phyloP scores from a whole-genome alignment of 2,329 filamentous ascomycete genomes.

The Blumeria graminis region DNA sequence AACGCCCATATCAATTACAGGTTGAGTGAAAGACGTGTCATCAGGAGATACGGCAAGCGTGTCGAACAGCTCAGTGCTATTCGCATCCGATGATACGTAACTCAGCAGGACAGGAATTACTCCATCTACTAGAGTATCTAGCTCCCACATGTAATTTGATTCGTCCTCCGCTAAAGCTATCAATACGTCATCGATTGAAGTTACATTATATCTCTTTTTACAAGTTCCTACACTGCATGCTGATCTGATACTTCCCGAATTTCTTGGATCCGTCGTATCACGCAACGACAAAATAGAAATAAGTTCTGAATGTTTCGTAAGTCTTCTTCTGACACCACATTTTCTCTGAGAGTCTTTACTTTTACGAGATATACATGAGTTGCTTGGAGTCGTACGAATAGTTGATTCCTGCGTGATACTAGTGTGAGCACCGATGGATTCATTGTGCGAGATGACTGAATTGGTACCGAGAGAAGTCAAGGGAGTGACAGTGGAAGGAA shows the following conservation, averaged over 20 bases:
- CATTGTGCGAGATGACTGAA: conserved; percentile 3
- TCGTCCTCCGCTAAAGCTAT: conserved; percentile 66
- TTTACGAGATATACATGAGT: conserved; percentile 11
- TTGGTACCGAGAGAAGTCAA: conserved; percentile 9
- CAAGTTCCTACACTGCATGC: conserved; percentile 56
- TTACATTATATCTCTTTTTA: conserved; percentile 38
- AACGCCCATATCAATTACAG: conserved; percentile 85
- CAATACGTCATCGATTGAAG: conserved; percentile 53
- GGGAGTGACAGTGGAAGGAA: conserved; percentile 14
- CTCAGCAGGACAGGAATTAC: conserved; percentile 81
- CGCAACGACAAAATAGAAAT: conserved; percentile 74
- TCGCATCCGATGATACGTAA: conserved; percentile 53
- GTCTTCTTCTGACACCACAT: conserved; percentile 28
- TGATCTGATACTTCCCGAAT: conserved; percentile 47
- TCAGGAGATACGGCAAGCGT: conserved; percentile 21
- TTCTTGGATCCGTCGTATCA: conserved; percentile 27
- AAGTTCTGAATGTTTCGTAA: conserved; percentile 82
- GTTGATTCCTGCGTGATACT: conserved; percentile 20
- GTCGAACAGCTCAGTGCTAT: conserved; percentile 43
- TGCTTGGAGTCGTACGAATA: conserved; percentile 7
- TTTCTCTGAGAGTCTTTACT: conserved; percentile 5
- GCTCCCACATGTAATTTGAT: conserved; percentile 64
- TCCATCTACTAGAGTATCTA: conserved; percentile 81
- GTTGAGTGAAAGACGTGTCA: conserved; percentile 42
- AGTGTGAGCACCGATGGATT: conserved; percentile 12